A percentile compares a stretch with the other conserved stretches of the same genome.
Conservation (phyloP, 805 yeast species). For the Ogataea corticis region DNA sequence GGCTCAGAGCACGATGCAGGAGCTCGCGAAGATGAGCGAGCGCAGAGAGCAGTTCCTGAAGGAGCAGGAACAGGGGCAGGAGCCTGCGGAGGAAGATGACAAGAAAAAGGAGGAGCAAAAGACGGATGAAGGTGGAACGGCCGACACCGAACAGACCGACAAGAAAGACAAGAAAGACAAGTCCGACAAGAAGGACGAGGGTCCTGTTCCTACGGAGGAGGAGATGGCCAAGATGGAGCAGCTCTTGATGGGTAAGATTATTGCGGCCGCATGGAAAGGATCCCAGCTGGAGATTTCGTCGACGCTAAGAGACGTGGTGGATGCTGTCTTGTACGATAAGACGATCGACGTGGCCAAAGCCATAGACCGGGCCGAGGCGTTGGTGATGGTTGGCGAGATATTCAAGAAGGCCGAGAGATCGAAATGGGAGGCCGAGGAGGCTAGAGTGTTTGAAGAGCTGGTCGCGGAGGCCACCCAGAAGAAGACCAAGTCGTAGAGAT, state of each 20-base stretch:
- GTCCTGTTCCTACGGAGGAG: constrained; percentile 49
- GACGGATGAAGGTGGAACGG: constrained; percentile 4
- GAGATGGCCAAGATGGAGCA: constrained; percentile 76
- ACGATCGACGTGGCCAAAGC: constrained; percentile 60
- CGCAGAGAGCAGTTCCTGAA: constrained; percentile 32
- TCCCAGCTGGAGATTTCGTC: constrained; percentile 83
- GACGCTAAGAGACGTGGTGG: constrained; percentile 80
- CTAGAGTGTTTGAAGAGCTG: constrained; percentile 84
- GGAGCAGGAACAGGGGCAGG: constrained; percentile 16
- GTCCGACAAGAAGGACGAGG: constrained; percentile 25
- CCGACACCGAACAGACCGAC: constrained; percentile 2
- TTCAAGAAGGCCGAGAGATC: constrained; percentile 71
- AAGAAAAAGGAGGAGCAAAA: constrained; percentile 2
- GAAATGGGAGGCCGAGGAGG: constrained; percentile 90
- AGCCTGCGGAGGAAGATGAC: constrained; percentile 23
- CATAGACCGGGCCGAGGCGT: constrained; percentile 74
- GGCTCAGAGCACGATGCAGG: constrained; percentile 77
- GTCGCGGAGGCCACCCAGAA: constrained; percentile 80
- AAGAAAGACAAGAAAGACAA: constrained; percentile 33
- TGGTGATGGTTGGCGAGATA: constrained; percentile 67
- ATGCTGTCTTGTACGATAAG: constrained; percentile 71
- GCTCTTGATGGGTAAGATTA: constrained; percentile 79
- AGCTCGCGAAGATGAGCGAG: constrained; percentile 72
- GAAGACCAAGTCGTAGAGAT: constrained; percentile 50
- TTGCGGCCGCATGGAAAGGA: constrained; percentile 95